These are phyloP conservation scores for Nicotiana obtusifolia DNA, from an alignment of 257 asterid genomes.

Conservation along the genomic window DNA sequence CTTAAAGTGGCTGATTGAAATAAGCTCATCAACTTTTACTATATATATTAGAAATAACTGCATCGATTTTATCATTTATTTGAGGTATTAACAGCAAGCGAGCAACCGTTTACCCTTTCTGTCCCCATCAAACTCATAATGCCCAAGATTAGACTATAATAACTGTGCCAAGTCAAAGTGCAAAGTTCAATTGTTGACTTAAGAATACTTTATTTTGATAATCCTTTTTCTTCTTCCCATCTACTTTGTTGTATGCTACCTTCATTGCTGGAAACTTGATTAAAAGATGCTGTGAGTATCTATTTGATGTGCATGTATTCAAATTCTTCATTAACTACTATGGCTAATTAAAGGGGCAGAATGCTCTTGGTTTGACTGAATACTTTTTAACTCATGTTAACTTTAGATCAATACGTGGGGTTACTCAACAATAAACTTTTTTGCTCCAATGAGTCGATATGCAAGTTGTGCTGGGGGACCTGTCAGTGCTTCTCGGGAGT, in stretches of 20 bases:
- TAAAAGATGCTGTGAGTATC: neutral
- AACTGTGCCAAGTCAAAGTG: no score
- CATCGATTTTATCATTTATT: no score
- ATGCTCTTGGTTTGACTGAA: slow-evolving; percentile 11
- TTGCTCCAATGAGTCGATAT: slow-evolving; percentile 99
- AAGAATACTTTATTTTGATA: neutral
- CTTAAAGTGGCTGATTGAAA: neutral
- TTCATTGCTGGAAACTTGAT: neutral
- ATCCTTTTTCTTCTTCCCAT: neutral
- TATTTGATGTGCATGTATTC: neutral
- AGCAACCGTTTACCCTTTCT: no score
- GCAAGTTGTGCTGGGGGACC: slow-evolving; percentile 94
- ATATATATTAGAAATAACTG: neutral
- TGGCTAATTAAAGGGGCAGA: slow-evolving; percentile 4
- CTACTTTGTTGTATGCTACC: neutral
- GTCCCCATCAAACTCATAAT: no score
- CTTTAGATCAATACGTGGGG: slow-evolving; percentile 95
- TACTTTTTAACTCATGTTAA: slow-evolving; percentile 17
- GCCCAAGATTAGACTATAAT: no score
- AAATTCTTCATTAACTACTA: neutral
- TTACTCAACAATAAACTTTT: slow-evolving; percentile 89
- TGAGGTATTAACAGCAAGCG: no score
- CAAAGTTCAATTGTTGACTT: neutral
- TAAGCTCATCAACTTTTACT: neutral
- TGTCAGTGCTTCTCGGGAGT: slow-evolving; percentile 62